Evolutionary conservation across 2,329 filamentous ascomycete genomes (phyloP).

Genomic region (Knufia petricola): DNA sequence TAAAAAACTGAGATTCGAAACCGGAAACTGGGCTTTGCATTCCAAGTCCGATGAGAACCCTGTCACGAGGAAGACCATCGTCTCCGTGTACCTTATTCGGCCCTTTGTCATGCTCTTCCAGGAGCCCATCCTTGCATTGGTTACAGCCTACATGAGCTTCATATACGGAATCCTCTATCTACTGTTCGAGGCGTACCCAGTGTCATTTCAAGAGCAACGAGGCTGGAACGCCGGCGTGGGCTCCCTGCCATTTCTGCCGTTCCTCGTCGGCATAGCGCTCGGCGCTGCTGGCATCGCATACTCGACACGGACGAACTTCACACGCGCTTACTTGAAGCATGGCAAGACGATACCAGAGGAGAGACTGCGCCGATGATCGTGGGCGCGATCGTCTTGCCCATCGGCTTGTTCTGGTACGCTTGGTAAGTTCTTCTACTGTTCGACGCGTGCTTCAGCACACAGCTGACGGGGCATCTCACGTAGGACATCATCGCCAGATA

Average conservation of each 20-base stretch:
- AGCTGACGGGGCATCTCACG: too few relatives aligned
- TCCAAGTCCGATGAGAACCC: conserved; percentile 36
- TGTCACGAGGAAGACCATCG: conserved; percentile 31
- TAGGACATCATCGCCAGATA: conserved; percentile 29
- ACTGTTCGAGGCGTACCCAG: conserved; percentile 33
- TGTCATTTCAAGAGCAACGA: conserved; percentile 31
- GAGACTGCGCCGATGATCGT: conserved; percentile 38
- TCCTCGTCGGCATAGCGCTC: conserved; percentile 25
- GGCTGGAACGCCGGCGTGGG: conserved; percentile 32
- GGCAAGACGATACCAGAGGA: conserved; percentile 32
- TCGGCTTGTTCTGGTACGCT: conserved; percentile 40
- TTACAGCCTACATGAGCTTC: conserved; percentile 37
- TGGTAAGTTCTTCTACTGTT: conserved; percentile 28
- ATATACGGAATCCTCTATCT: conserved; percentile 29
- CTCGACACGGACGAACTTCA: conserved; percentile 33
- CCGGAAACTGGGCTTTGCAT: conserved; percentile 39
- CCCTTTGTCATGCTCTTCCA: conserved; percentile 39
- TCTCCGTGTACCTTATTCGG: conserved; percentile 36
- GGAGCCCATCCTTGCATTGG: conserved; percentile 40
- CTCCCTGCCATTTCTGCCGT: conserved; percentile 31
- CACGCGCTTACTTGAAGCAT: conserved; percentile 31
- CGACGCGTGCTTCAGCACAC: conserved; percentile 1
- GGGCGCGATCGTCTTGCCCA: conserved; percentile 33
- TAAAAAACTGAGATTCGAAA: conserved; percentile 38
- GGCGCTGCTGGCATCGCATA: conserved; percentile 31